phyloP scores from a whole-genome alignment of 345 rosid genomes.

The Microthlaspi erraticum region DNA sequence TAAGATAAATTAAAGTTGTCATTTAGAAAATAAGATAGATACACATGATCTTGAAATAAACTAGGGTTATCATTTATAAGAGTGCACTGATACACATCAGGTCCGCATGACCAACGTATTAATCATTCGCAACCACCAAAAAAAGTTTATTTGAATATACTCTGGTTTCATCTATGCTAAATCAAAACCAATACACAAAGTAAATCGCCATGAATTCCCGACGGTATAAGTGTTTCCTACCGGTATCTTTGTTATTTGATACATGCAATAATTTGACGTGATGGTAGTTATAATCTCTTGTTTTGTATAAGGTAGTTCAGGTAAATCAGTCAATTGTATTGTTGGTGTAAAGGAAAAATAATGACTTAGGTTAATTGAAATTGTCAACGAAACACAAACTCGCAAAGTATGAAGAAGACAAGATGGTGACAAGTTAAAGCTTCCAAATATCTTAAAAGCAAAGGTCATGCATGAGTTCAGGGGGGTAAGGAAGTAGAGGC shows the following conservation, averaged over 20 bases:
- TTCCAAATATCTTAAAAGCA: slow-evolving; percentile 37
- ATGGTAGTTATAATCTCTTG: no score
- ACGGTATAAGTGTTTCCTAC: background rate
- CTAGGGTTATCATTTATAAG: background rate
- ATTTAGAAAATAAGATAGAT: background rate
- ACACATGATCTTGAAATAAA: background rate
- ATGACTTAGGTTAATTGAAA: slow-evolving; percentile 25
- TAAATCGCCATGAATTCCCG: background rate
- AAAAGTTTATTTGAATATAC: background rate
- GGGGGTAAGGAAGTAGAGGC: slow-evolving; percentile 40
- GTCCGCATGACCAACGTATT: background rate
- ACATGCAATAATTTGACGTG: background rate
- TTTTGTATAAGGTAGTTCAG: slow-evolving; percentile 27
- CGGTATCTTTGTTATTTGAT: background rate
- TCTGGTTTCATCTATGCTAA: background rate
- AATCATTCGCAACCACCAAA: background rate
- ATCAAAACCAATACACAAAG: background rate
- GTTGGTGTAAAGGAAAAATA: slow-evolving; percentile 15
- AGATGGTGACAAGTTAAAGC: slow-evolving; percentile 46
- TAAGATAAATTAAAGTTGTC: background rate
- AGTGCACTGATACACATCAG: background rate
- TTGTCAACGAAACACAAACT: slow-evolving; percentile 44
- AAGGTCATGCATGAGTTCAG: slow-evolving; percentile 52
- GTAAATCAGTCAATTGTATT: slow-evolving; percentile 17
- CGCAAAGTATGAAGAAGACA: slow-evolving; percentile 41